A percentile compares a stretch with the other conserved stretches of the same genome.
These are phyloP conservation scores for Ephemerocybe angulata DNA, from an alignment of 768 basidiomycete species.

Conservation along the genomic window DNA sequence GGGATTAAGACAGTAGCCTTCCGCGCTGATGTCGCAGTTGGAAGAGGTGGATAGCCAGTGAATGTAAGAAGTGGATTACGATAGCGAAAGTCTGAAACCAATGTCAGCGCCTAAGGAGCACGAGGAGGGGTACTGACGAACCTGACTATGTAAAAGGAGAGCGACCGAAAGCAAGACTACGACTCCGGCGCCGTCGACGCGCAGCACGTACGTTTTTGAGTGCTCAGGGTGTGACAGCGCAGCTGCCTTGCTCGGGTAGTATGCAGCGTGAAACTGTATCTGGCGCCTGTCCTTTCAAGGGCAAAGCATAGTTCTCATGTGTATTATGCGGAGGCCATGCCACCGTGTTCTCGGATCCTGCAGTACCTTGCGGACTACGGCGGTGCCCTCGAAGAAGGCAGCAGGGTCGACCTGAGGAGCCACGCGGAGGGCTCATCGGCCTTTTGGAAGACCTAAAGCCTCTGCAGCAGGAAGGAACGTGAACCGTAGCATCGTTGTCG, in stretches of 20 bases:
- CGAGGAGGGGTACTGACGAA: no score
- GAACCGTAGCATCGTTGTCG: not conserved
- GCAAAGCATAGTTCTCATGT: slow-evolving; percentile 37
- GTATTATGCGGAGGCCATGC: slow-evolving; percentile 47
- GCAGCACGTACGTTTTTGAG: slow-evolving; percentile 42
- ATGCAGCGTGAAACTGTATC: slow-evolving; percentile 17
- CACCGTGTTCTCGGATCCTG: slow-evolving; percentile 41
- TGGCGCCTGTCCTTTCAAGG: slow-evolving; percentile 26
- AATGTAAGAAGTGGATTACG: no score
- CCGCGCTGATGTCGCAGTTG: no score
- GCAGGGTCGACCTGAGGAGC: not conserved
- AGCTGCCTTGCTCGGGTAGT: not conserved
- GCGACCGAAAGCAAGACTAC: not conserved
- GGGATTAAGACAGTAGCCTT: no score
- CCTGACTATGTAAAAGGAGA: not conserved
- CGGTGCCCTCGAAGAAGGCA: slow-evolving; percentile 1
- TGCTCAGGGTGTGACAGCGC: slow-evolving; percentile 41
- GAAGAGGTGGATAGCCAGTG: no score
- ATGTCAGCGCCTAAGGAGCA: no score
- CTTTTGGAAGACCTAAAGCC: not conserved
- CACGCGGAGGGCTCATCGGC: not conserved
- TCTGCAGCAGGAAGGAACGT: not conserved
- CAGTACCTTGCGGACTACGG: slow-evolving; percentile 7
- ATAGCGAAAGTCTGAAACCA: no score
- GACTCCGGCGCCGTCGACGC: not conserved